These are phyloP conservation scores for Tausonia pullulans DNA, from an alignment of 1,284 basidiomycete genomes.

Conservation along the genomic window DNA sequence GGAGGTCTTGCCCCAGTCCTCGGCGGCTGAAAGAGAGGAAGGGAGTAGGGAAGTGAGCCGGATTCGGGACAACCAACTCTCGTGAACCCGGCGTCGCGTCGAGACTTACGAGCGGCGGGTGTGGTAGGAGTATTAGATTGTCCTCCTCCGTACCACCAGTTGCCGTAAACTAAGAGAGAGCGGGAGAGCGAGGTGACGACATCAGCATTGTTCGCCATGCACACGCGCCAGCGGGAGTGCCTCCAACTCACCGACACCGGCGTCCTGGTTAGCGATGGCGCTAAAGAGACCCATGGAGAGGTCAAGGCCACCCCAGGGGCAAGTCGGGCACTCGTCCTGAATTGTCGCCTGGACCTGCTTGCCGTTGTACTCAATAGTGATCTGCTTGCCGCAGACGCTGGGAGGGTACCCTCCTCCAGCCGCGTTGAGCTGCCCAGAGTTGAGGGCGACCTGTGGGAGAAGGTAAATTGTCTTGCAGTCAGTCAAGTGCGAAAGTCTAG, in stretches of 20 bases:
- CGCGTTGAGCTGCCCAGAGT: conserved; percentile 12
- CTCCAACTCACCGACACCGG: conserved; percentile 19
- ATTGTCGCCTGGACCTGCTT: conserved; percentile 52
- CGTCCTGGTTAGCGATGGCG: conserved; percentile 26
- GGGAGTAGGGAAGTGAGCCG: conserved; percentile 5
- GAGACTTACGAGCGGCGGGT: conserved; percentile 13
- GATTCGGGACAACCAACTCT: background rate
- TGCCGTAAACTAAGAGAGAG: conserved; percentile 16
- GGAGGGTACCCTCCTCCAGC: conserved; percentile 43
- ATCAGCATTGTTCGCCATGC: background rate
- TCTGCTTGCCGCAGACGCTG: conserved; percentile 49
- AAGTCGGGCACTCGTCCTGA: conserved; percentile 48
- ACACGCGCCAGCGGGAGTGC: background rate
- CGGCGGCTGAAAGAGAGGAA: conserved; percentile 18
- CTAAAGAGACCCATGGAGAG: conserved; percentile 61
- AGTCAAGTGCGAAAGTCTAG: too few relatives aligned
- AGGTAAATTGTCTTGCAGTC: too few relatives aligned
- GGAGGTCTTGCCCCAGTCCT: conserved; percentile 18
- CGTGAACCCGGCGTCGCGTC: background rate
- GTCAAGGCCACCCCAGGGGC: conserved; percentile 63
- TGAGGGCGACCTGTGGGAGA: conserved; percentile 7
- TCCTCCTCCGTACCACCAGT: conserved; percentile 46
- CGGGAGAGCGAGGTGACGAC: too few relatives aligned
- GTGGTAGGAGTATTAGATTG: conserved; percentile 32
- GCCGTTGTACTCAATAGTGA: conserved; percentile 55